Base-by-base conservation (phyloP, 768 basidiomycete genomes). In the Panaeolus papilionaceus region DNA sequence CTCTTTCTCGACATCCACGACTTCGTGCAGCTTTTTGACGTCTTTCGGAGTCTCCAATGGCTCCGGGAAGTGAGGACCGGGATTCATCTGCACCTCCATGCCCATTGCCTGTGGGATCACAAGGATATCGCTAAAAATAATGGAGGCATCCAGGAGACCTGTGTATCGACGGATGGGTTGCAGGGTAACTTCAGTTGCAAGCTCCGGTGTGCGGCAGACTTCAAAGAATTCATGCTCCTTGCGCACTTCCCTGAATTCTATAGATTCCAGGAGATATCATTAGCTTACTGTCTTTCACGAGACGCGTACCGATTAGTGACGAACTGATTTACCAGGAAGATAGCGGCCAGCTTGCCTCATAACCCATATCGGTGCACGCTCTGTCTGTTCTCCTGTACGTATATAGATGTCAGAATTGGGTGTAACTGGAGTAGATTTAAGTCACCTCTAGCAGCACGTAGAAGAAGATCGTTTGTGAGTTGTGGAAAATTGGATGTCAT, bases 51-150 rank as follows among this genome's bases (percentile, higher is more conserved):
- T 89, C 64, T 84, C 79, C 71, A 99, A 88, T 3, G 98, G 97
- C 28, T 91, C 84, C 1, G 98, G 94, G 73, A 99, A 96, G 75
- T 84, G 81, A 2, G 98, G 98, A 3, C 89, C 94, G 1, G 95
- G 96, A 73, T 92, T 93, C 97, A 99, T 99, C 74, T 92, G 82
- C 0, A 95, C 92, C 73, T 92, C 91, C 90, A 99, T 92, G 18
- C 98, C 98, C 90, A 99, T 89, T 23, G 98, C 98, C 76, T 99
- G 96, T 0, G 98, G 98, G 66, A 99, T 84, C 77, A 99, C 96
- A 70, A 99, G 91, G 80, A 99, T 99, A 77, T 99, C 98, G 72
- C 90, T 93, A 84, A 99, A 99, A 79, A 99, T 98, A 81, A 99
- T 99, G 65, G 95, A 88, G 10, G 97, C 97, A 79, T 99, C 98